A percentile compares a stretch with the other conserved stretches of the same genome.
Conservation (phyloP, 2,329 filamentous ascomycete species). For the Pseudopithomyces maydicus region DNA sequence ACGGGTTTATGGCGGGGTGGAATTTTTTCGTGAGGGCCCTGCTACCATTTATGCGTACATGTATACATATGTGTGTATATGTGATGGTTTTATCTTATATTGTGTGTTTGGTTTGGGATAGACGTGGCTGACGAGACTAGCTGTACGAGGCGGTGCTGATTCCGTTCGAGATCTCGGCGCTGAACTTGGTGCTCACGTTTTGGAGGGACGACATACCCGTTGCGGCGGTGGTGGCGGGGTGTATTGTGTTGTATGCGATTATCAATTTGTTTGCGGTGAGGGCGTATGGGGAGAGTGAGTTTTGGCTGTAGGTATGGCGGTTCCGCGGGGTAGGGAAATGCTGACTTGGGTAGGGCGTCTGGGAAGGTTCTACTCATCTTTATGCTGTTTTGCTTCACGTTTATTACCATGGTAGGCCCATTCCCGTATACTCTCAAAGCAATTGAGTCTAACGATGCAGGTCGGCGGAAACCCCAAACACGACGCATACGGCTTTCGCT, state of each 20-base stretch:
- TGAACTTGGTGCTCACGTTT: slow-evolving; percentile 20
- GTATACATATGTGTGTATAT: no score
- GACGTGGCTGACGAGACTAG: slow-evolving; percentile 24
- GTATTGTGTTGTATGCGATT: slow-evolving; percentile 38
- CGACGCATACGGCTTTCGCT: slow-evolving; percentile 42
- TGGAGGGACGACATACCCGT: slow-evolving; percentile 42
- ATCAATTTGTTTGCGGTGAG: slow-evolving; percentile 46
- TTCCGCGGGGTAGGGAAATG: no score
- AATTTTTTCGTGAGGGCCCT: slow-evolving; percentile 50
- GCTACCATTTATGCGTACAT: no score
- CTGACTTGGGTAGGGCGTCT: slow-evolving; percentile 15
- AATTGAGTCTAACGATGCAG: not conserved
- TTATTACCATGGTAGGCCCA: slow-evolving; percentile 37
- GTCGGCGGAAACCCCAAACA: slow-evolving; percentile 46
- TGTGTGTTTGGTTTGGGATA: no score
- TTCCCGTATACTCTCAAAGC: no score
- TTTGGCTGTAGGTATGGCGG: slow-evolving; percentile 33
- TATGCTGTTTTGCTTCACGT: slow-evolving; percentile 45
- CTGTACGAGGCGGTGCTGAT: slow-evolving; percentile 51
- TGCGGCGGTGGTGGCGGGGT: slow-evolving; percentile 37
- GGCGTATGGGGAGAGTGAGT: slow-evolving; percentile 46
- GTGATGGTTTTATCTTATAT: no score
- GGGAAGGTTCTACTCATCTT: slow-evolving; percentile 48
- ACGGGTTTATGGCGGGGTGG: slow-evolving; percentile 60
- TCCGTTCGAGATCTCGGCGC: slow-evolving; percentile 50